These are phyloP conservation scores for Suhomyces chickasaworum DNA, from an alignment of 1,139 yeast genomes.

Conservation along the genomic window DNA sequence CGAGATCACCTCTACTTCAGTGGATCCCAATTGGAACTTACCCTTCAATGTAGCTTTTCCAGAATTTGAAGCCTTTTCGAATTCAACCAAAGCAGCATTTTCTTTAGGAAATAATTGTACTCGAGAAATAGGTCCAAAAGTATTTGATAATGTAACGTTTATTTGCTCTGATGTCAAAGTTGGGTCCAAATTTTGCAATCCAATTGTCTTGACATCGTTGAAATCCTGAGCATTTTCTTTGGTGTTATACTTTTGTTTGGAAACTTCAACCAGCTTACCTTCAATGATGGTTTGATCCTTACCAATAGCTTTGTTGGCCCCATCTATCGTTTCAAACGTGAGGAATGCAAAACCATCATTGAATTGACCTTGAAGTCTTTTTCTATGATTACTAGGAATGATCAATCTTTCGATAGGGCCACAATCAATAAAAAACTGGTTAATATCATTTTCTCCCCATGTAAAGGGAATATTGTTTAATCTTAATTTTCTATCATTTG, in stretches of 20 bases:
- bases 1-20: conserved; percentile 37
- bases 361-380: conserved; percentile 23
- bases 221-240: conserved; percentile 29
- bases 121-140: conserved; percentile 40
- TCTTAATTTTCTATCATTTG: conserved; percentile 57
- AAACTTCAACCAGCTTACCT: conserved; percentile 49
- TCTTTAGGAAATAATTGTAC: conserved; percentile 51
- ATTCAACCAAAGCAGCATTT: conserved; percentile 58
- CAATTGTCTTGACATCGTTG: conserved; percentile 37
- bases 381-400: conserved; percentile 44
- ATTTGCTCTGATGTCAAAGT: conserved; percentile 49
- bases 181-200: conserved; percentile 48
- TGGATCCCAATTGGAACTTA: conserved; percentile 40
- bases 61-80: conserved; percentile 46
- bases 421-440: conserved; percentile 26
- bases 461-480: conserved; percentile 54
- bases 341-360: conserved; percentile 64
- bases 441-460: conserved; percentile 29
- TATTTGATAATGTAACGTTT: conserved; percentile 28
- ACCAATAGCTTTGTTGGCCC: conserved; percentile 44
- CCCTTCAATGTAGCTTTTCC: conserved; percentile 59
- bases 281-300: conserved; percentile 38
- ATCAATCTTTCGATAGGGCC: conserved; percentile 51
- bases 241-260: conserved; percentile 23
- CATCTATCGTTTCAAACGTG: conserved; percentile 39